Base-by-base conservation (phyloP, 768 basidiomycete genomes). In the Kwoniella bestiolae region DNA sequence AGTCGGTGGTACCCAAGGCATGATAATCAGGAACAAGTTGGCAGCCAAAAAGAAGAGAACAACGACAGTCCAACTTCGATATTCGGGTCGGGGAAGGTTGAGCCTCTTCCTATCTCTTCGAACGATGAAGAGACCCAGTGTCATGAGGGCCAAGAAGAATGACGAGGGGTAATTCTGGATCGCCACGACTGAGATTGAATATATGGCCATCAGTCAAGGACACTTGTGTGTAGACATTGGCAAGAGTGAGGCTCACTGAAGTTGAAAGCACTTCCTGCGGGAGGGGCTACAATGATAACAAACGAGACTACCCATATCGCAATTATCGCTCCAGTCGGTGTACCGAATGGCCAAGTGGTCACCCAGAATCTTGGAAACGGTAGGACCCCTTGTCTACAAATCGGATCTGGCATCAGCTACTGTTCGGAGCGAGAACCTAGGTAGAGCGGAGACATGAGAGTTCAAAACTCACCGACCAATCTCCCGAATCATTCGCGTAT, bases 261-360 rank as follows among this genome's bases (percentile, higher is more conserved):
- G 31, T 87, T 83, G 72, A 90, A 91, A 0, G 88, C 89, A 69
- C 91, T 90, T 2, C 91, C 90, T 0, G 88, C 85, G 0, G 90
- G 90, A 0, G 87, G 83, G 1, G 83, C 83, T 5, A 86, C 70
- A 51, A 89, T 82, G 61, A 89, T 82, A 11, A 84, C 68, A 23
- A 85, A 84, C 0, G 88, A 89, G 16, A 89, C 72, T 5, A 86
- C 21, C 78, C 87, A 91, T 69, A 90, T 89, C 0, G 84, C 81
- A 51, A 87, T 84, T 3, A 91, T 82, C 0, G 88, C 89, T 0
- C 86, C 82, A 1, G 88, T 76, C 0, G 91, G 91, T 0, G 89
- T 86, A 63, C 84, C 82, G 79, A 89, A 91, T 0, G 90, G 90
- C 67, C 86, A 86, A 75, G 86, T 90, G 74, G 86, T 88, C 0